phyloP scores from a whole-genome alignment of 2,329 filamentous ascomycete species.

The Xylariaceae sp. region DNA sequence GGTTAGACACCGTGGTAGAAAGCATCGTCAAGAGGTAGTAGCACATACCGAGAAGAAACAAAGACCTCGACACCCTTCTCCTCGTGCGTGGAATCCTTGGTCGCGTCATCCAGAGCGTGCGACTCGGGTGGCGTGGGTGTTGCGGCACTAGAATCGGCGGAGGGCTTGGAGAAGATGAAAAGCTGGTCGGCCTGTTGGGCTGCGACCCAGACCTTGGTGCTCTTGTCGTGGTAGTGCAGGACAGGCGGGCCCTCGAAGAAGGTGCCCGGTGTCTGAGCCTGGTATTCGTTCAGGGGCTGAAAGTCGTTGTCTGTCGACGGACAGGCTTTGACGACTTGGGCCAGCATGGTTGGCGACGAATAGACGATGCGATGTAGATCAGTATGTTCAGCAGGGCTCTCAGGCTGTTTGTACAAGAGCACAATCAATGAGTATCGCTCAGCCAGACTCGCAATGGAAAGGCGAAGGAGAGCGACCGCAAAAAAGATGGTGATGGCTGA shows the following conservation, averaged over 20 bases:
- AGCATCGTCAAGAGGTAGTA: constrained; percentile 28
- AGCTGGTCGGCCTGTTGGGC: constrained; percentile 53
- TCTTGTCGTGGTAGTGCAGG: constrained; percentile 60
- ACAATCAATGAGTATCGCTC: too few species aligned
- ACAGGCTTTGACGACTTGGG: constrained; percentile 55
- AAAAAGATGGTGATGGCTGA: too few species aligned
- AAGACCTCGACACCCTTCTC: constrained; percentile 55
- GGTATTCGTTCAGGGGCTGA: constrained; percentile 64
- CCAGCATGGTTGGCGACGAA: constrained; percentile 35
- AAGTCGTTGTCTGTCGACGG: constrained; percentile 57
- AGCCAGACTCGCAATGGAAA: too few species aligned
- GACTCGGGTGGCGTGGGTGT: constrained; percentile 34
- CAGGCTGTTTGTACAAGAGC: too few species aligned
- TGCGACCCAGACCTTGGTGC: constrained; percentile 57
- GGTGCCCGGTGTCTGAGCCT: constrained; percentile 67
- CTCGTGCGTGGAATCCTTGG: constrained; percentile 25
- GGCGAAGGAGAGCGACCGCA: too few species aligned
- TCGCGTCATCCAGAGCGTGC: constrained; percentile 33
- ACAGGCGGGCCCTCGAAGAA: constrained; percentile 72
- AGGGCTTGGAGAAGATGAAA: constrained; percentile 47
- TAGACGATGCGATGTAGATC: not conserved
- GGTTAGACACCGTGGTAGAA: constrained; percentile 4
- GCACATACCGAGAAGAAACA: constrained; percentile 55
- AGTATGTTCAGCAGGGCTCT: too few species aligned
- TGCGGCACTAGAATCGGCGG: constrained; percentile 32